phyloP scores from a whole-genome alignment of 2,329 filamentous ascomycete genomes.

The Fusarium torreyae region DNA sequence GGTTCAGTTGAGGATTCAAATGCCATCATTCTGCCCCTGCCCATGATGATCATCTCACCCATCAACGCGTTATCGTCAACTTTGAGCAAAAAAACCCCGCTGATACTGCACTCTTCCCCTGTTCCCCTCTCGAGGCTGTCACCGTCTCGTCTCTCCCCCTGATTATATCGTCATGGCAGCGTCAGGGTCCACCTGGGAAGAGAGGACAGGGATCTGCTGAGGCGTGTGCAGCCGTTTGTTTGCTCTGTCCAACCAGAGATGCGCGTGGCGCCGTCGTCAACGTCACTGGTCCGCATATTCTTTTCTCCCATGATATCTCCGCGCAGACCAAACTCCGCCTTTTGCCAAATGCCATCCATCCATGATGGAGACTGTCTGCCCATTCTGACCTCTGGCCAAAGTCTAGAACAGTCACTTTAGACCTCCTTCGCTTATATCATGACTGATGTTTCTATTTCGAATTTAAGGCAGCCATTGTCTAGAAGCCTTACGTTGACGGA shows the following conservation, averaged over 20 bases:
- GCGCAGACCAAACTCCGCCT: slow-evolving; percentile 20
- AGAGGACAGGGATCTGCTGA: slow-evolving; percentile 10
- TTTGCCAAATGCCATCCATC: slow-evolving; percentile 12
- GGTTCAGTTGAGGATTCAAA: slow-evolving; percentile 20
- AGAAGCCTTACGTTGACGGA: neutral
- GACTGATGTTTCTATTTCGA: neutral
- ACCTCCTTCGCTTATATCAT: neutral
- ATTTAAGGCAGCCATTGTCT: neutral
- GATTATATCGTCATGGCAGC: slow-evolving; percentile 46
- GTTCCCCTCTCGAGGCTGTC: slow-evolving; percentile 14
- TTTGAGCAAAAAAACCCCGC: neutral
- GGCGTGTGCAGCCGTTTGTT: slow-evolving; percentile 28
- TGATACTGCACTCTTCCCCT: slow-evolving; percentile 7
- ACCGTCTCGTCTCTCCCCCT: slow-evolving; percentile 31
- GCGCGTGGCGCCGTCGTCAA: slow-evolving; percentile 43
- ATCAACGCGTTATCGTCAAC: neutral
- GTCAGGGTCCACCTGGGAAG: slow-evolving; percentile 52
- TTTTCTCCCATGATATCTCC: slow-evolving; percentile 21
- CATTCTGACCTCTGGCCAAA: slow-evolving; percentile 2
- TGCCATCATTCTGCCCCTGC: slow-evolving; percentile 25
- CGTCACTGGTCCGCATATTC: slow-evolving; percentile 45
- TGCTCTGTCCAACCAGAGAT: slow-evolving; percentile 36
- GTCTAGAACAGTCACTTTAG: slow-evolving; percentile 33
- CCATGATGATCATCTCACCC: slow-evolving; percentile 8
- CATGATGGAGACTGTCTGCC: slow-evolving; percentile 7